phyloP scores from a whole-genome alignment of 257 asterid genomes.

The Nemophila menziesii region DNA sequence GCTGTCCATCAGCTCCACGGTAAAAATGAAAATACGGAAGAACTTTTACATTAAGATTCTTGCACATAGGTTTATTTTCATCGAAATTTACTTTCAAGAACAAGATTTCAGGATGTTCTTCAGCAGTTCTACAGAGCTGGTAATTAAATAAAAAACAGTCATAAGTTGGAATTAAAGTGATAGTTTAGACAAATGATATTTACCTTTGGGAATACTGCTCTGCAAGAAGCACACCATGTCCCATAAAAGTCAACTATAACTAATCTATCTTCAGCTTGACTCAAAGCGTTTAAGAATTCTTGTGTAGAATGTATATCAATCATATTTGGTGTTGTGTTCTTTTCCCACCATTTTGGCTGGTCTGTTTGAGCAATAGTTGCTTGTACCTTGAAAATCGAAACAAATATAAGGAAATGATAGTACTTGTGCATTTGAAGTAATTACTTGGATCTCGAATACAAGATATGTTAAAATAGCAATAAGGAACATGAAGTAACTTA shows the following conservation, averaged over 20 bases:
- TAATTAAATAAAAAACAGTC: slow-evolving; percentile 7
- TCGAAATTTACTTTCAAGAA: slow-evolving; percentile 85
- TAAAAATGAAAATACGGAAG: slow-evolving; percentile 92
- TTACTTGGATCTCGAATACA: not conserved
- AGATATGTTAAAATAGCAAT: no score
- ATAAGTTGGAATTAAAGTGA: not conserved
- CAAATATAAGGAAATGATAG: not conserved
- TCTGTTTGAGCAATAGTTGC: slow-evolving; percentile 54
- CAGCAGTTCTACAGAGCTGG: slow-evolving; percentile 77
- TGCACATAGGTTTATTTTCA: slow-evolving; percentile 85
- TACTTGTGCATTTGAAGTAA: no score
- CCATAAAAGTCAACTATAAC: slow-evolving; percentile 82
- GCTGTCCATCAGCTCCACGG: slow-evolving; percentile 91
- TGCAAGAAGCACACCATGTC: slow-evolving; percentile 95
- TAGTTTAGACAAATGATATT: not conserved
- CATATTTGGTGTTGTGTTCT: slow-evolving; percentile 84
- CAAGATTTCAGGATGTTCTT: slow-evolving; percentile 59
- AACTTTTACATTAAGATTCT: slow-evolving; percentile 78
- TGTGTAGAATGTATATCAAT: slow-evolving; percentile 74
- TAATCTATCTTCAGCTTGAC: slow-evolving; percentile 72
- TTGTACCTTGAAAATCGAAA: slow-evolving; percentile 26
- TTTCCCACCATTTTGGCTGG: slow-evolving; percentile 89
- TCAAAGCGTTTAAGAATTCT: slow-evolving; percentile 60
- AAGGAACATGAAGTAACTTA: not conserved
- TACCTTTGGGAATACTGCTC: slow-evolving; percentile 83